phyloP scores from a whole-genome alignment of 371 early-diverging fungal species.

The Conidiobolus incongruus region DNA sequence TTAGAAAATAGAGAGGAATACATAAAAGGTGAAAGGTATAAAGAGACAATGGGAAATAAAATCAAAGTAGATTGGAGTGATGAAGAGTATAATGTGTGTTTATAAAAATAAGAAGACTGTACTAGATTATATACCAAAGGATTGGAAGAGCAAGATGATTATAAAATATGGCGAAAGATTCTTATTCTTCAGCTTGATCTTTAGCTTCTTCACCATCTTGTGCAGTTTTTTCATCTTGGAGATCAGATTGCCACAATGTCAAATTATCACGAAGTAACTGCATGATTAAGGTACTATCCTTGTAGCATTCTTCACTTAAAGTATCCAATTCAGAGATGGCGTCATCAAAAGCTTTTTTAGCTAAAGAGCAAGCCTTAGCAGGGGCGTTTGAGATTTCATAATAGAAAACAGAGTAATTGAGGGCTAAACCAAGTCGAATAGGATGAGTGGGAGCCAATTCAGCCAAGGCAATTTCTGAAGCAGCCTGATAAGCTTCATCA shows the following conservation, averaged over 20 bases:
- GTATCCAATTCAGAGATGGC: slow-evolving; percentile 72
- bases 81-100: too few species aligned
- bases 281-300: slow-evolving; percentile 81
- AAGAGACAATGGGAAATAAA: too few species aligned
- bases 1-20: too few species aligned
- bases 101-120: too few species aligned
- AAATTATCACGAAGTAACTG: slow-evolving; percentile 78
- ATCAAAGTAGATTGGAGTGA: too few species aligned
- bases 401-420: slow-evolving; percentile 85
- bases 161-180: too few species aligned
- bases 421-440: slow-evolving; percentile 67
- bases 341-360: slow-evolving; percentile 67
- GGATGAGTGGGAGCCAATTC: slow-evolving; percentile 63
- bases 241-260: slow-evolving; percentile 61
- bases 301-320: slow-evolving; percentile 64
- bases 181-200: too few species aligned
- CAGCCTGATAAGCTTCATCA: slow-evolving; percentile 57
- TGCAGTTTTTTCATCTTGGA: slow-evolving; percentile 23
- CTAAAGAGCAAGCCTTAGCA: slow-evolving; percentile 59
- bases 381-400: slow-evolving; percentile 76
- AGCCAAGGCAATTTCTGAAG: slow-evolving; percentile 44
- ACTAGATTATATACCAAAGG: too few species aligned
- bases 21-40: too few species aligned
- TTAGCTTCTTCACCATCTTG: too few species aligned
- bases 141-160: too few species aligned